Conservation (phyloP, 208 protist species). For the Crithidia mellificae region DNA sequence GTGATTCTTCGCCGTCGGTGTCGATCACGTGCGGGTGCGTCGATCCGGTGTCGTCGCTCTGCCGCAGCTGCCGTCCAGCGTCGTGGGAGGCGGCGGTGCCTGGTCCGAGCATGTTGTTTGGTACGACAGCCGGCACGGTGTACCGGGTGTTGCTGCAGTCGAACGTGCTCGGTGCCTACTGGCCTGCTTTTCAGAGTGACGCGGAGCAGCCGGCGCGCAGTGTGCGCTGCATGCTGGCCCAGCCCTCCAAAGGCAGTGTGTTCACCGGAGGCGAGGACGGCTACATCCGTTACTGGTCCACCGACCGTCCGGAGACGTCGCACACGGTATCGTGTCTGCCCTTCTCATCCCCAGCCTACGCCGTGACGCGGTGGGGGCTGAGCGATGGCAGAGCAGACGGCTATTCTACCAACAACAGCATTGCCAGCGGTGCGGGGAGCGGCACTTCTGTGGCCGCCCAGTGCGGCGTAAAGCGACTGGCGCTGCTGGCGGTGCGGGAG, state of each 20-base stretch:
- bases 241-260: constrained; percentile 45
- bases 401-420: background rate
- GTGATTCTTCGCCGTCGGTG: background rate
- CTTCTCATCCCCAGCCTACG: constrained; percentile 40
- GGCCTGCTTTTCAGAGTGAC: constrained; percentile 27
- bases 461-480: constrained; percentile 4
- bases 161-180: constrained; percentile 7
- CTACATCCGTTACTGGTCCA: constrained; percentile 61
- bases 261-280: constrained; percentile 73
- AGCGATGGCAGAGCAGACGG: background rate
- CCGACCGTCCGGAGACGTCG: constrained; percentile 30
- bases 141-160: constrained; percentile 35
- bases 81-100: constrained; percentile 14
- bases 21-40: constrained; percentile 45
- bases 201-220: background rate
- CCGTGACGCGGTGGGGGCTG: background rate
- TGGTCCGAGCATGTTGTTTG: constrained; percentile 52
- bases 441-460: background rate
- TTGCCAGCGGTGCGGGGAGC: background rate
- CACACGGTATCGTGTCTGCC: constrained; percentile 46
- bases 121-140: constrained; percentile 30
- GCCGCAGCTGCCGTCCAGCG: constrained; percentile 12
- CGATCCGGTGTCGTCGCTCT: constrained; percentile 36
- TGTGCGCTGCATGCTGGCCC: constrained; percentile 47
- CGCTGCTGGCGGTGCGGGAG: constrained; percentile 10